Conservation (phyloP, 2,329 filamentous ascomycete genomes). For the Colletotrichum sp. region DNA sequence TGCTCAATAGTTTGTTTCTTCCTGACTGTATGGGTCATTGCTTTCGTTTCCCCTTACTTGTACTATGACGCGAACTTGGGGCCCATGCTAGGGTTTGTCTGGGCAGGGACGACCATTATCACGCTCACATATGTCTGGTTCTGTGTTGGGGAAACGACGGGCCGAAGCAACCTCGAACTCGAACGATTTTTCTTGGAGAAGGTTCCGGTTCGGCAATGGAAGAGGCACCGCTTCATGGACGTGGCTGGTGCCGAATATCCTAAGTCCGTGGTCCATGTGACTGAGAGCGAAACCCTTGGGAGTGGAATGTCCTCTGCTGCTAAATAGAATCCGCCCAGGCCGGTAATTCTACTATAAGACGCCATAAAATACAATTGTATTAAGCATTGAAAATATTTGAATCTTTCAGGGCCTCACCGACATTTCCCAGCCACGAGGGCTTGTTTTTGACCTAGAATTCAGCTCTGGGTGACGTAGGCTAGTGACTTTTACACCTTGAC, state of each 20-base stretch:
- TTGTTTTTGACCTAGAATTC: neutral
- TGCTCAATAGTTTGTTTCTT: constrained; percentile 45
- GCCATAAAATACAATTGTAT: neutral
- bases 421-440: neutral
- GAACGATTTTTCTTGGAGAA: constrained; percentile 39
- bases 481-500: neutral
- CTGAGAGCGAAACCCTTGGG: neutral
- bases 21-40: constrained; percentile 30
- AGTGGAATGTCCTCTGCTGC: neutral
- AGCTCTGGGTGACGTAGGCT: neutral
- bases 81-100: constrained; percentile 43
- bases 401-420: neutral
- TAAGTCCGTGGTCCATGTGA: neutral
- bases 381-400: neutral
- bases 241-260: neutral
- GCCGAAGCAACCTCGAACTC: constrained; percentile 19
- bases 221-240: constrained; percentile 22
- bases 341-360: neutral
- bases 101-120: constrained; percentile 36
- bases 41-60: constrained; percentile 42
- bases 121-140: constrained; percentile 41
- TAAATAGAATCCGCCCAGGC: neutral
- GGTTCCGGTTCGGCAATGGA: constrained; percentile 37
- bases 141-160: constrained; percentile 36
- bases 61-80: constrained; percentile 47